Evolutionary conservation across 495 filamentous ascomycete genomes (phyloP).

Genomic region (Annulohypoxylon bovei): DNA sequence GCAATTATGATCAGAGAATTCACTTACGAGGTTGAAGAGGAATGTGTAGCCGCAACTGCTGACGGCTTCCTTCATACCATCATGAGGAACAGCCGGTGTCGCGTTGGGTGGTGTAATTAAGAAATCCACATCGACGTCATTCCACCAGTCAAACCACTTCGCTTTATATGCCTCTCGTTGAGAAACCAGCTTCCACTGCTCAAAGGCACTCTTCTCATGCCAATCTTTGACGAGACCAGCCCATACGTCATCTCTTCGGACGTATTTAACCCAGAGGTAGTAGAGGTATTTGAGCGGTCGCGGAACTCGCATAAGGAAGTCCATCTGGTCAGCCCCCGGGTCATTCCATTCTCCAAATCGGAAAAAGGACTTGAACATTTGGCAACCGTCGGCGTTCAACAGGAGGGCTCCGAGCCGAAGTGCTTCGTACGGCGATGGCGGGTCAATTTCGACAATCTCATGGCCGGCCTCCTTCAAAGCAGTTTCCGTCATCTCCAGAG

Average conservation of each 20-base stretch:
- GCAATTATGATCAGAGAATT: background rate
- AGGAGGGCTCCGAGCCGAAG: conserved; percentile 84
- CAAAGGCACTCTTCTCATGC: conserved; percentile 72
- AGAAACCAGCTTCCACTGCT: conserved; percentile 84
- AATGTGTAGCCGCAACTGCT: conserved; percentile 95
- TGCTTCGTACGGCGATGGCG: conserved; percentile 75
- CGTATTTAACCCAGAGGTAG: conserved; percentile 87
- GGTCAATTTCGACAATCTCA: conserved; percentile 75
- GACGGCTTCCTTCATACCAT: conserved; percentile 86
- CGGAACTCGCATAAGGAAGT: conserved; percentile 76
- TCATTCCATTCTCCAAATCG: conserved; percentile 84
- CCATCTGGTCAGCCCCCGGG: conserved; percentile 77
- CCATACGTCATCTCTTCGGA: conserved; percentile 78
- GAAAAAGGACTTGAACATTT: conserved; percentile 81
- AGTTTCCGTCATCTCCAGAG: conserved; percentile 72
- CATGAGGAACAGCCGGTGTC: conserved; percentile 87
- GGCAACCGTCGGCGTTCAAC: conserved; percentile 86
- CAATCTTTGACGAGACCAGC: conserved; percentile 79
- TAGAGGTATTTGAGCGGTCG: conserved; percentile 83
- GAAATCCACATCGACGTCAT: conserved; percentile 75
- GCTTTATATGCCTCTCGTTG: conserved; percentile 80
- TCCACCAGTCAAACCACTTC: conserved; percentile 86
- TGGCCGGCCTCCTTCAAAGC: conserved; percentile 78
- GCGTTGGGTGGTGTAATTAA: conserved; percentile 88
- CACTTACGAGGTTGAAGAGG: conserved; percentile 83